Evolutionary conservation across 352 stramenopile genomes (phyloP), one percentile per base, ranked within the genome.

Genomic region (Thalassiosira livingstoniorum): DNA sequence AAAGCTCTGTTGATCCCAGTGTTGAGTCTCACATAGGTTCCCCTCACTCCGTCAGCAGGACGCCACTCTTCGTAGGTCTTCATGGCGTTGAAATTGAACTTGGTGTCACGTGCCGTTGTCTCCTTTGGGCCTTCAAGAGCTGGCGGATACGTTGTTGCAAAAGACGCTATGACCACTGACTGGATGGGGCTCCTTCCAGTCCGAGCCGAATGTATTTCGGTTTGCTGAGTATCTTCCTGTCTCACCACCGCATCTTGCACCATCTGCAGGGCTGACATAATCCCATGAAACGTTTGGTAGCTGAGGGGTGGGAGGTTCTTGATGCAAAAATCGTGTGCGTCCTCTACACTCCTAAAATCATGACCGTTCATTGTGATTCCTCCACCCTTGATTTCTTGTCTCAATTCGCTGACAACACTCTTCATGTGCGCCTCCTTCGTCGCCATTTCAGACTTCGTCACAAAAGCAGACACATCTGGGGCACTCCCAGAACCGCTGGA

Each of bases 131-230:
- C 57, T 27, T 7, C 57, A 7, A 65, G 25, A 27, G 39, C 39
- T 7, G 57, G 7, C 7, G 57, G 57, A 39, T 25, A 25, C 34
- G 10, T 39, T 23, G 57, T 65, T 21, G 4, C 4, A 43, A 45
- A 65, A 23, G 57, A 65, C 11, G 57, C 57, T 3, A 65, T 39
- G 3, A 65, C 34, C 11, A 23, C 34, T 15, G 57, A 65, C 27
- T 39, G 7, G 11, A 29, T 15, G 3, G 29, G 29, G 57, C 4
- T 42, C 5, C 25, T 10, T 13, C 27, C 27, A 3, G 27, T 39
- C 4, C 34, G 29, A 7, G 57, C n/a, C 18, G 7, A 4, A 27
- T 65, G 57, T 32, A 45, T 21, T 23, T 65, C 57, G 11, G 23
- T 10, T 15, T 13, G 10, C n/a, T 34, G n/a, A n/a, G 13, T 62